Percentiles rank a stretch among this genome's conserved stretches.
These are phyloP conservation scores for Solanum stenotomum DNA, from an alignment of 257 asterid species.

Conservation along the genomic window DNA sequence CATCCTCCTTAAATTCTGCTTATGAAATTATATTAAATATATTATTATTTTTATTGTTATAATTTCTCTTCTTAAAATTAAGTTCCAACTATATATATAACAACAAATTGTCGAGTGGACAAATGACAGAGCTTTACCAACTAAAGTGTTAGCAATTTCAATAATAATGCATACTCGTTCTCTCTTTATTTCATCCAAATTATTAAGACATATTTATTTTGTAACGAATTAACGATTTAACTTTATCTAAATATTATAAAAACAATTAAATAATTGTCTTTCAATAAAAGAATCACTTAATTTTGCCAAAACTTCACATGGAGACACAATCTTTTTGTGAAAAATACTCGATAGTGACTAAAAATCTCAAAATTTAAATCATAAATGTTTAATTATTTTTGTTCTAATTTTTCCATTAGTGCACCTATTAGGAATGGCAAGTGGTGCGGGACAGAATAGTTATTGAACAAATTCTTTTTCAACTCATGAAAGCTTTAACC, in stretches of 20 bases:
- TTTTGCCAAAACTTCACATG: background rate
- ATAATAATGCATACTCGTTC: background rate
- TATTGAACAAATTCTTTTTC: background rate
- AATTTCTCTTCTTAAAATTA: too few species aligned
- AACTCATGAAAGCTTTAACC: too few species aligned
- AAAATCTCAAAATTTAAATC: background rate
- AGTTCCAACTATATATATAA: background rate
- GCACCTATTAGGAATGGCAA: background rate
- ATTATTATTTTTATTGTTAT: background rate
- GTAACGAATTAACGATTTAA: background rate
- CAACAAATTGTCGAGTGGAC: background rate
- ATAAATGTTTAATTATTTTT: background rate
- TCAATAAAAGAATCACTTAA: too few species aligned
- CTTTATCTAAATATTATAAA: too few species aligned
- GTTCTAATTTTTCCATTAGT: background rate
- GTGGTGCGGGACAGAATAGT: too few species aligned
- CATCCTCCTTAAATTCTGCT: too few species aligned
- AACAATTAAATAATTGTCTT: too few species aligned
- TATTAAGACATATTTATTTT: background rate
- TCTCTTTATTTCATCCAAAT: background rate
- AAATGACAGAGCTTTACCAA: background rate
- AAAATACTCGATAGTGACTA: background rate
- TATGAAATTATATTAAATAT: too few species aligned
- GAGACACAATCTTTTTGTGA: background rate
- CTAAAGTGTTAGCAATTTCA: background rate